Evolutionary conservation across 2,329 filamentous ascomycete genomes (phyloP).

Genomic region (Aphanocladium album): DNA sequence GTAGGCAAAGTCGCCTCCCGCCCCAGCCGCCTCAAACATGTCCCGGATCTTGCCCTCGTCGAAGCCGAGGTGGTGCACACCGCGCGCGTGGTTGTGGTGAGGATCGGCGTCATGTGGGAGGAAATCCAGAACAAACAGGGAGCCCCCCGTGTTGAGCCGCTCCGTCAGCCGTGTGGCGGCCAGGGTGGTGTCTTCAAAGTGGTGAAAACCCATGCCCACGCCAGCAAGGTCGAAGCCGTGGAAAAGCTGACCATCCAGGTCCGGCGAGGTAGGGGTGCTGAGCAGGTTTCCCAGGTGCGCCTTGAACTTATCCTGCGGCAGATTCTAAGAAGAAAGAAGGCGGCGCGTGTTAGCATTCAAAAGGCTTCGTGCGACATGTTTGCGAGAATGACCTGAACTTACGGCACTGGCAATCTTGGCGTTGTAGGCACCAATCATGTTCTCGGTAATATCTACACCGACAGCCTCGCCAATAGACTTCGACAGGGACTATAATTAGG

Average conservation of each 20-base stretch:
- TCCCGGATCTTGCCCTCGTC: constrained; percentile 50
- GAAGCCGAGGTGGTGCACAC: constrained; percentile 64
- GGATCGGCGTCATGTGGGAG: constrained; percentile 43
- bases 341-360: neutral
- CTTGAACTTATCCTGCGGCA: constrained; percentile 47
- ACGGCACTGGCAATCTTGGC: constrained; percentile 50
- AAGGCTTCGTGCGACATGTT: neutral
- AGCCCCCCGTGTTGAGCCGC: constrained; percentile 60
- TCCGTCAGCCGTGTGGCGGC: constrained; percentile 55
- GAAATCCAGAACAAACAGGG: constrained; percentile 65
- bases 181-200: constrained; percentile 60
- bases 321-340: constrained; percentile 33
- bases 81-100: constrained; percentile 30
- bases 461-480: constrained; percentile 46
- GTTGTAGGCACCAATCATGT: constrained; percentile 68
- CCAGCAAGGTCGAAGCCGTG: constrained; percentile 63
- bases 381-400: constrained; percentile 14
- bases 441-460: constrained; percentile 65
- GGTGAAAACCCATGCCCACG: constrained; percentile 60
- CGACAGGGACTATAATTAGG: constrained; percentile 19
- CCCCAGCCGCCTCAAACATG: constrained; percentile 61
- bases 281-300: constrained; percentile 56
- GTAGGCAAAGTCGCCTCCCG: constrained; percentile 52
- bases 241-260: constrained; percentile 57
- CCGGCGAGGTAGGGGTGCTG: constrained; percentile 42